Percentiles rank a stretch among this genome's conserved stretches.
Evolutionary conservation across 2,329 filamentous ascomycete species (phyloP).

Genomic region (Stagonosporopsis cucurbitacearum): DNA sequence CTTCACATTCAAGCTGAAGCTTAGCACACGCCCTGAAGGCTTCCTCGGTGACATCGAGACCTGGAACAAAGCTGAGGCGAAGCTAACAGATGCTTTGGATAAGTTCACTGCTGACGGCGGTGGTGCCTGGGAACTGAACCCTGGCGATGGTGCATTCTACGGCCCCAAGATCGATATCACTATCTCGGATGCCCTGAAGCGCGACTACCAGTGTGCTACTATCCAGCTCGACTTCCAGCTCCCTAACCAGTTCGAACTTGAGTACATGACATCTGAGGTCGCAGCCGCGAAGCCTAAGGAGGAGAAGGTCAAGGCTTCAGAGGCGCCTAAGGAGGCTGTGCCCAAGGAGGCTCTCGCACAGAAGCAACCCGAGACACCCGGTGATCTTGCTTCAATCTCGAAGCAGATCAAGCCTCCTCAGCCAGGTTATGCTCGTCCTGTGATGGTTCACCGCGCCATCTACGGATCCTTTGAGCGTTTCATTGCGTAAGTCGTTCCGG

Average conservation of each 20-base stretch:
- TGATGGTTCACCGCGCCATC: slow-evolving; percentile 87
- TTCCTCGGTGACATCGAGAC: slow-evolving; percentile 85
- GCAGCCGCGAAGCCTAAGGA: slow-evolving; percentile 52
- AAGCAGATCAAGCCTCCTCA: slow-evolving; percentile 38
- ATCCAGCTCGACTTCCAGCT: slow-evolving; percentile 94
- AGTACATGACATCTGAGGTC: slow-evolving; percentile 77
- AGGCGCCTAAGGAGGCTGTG: slow-evolving; percentile 36
- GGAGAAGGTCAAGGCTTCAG: slow-evolving; percentile 35
- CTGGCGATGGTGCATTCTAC: slow-evolving; percentile 96
- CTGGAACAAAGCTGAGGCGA: slow-evolving; percentile 87
- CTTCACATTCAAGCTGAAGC: slow-evolving; percentile 90
- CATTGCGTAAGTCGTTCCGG: slow-evolving; percentile 58
- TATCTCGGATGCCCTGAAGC: slow-evolving; percentile 83
- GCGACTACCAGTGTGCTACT: slow-evolving; percentile 89
- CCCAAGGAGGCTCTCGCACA: slow-evolving; percentile 29
- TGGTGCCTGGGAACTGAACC: slow-evolving; percentile 85
- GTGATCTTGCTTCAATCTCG: slow-evolving; percentile 24
- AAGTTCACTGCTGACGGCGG: slow-evolving; percentile 68
- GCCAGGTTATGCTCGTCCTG: slow-evolving; percentile 72
- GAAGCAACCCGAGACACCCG: slow-evolving; percentile 25
- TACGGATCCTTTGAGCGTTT: slow-evolving; percentile 73
- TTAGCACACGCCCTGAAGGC: slow-evolving; percentile 89
- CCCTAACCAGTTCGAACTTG: slow-evolving; percentile 83
- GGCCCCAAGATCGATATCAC: slow-evolving; percentile 98
- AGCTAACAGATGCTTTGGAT: slow-evolving; percentile 79